A percentile compares a stretch with the other conserved stretches of the same genome.
These are phyloP conservation scores for Coprinellus micaceus DNA, from an alignment of 768 basidiomycete genomes.

Conservation along the genomic window DNA sequence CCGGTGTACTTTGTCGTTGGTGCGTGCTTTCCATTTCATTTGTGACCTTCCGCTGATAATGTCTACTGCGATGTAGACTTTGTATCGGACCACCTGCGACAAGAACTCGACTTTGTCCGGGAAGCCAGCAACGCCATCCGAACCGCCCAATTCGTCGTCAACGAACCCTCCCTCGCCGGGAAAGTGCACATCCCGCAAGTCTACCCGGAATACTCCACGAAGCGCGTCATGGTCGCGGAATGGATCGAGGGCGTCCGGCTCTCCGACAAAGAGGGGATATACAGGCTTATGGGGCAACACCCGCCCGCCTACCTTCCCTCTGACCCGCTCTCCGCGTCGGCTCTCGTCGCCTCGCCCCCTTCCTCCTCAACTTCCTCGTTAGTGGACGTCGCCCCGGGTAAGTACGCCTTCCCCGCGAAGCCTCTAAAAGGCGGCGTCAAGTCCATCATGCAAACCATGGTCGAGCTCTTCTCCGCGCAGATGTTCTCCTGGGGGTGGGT, in stretches of 20 bases:
- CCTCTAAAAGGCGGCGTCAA: conserved; percentile 58
- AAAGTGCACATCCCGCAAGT: conserved; percentile 79
- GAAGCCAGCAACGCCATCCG: conserved; percentile 76
- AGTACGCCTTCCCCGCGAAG: conserved; percentile 25
- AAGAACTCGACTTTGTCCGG: conserved; percentile 76
- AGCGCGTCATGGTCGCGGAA: conserved; percentile 78
- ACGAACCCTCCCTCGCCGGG: conserved; percentile 65
- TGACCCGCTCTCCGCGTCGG: conserved; percentile 2
- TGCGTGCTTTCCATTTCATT: conserved; percentile 29
- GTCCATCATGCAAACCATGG: conserved; percentile 79
- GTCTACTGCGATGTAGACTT: conserved; percentile 46
- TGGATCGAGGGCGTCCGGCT: conserved; percentile 80
- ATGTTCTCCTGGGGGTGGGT: conserved; percentile 94
- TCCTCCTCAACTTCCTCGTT: no score
- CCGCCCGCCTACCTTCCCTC: conserved; percentile 5
- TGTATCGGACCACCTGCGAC: conserved; percentile 74
- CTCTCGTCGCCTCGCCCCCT: conserved; percentile 7
- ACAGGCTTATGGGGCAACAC: conserved; percentile 53
- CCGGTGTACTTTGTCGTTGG: conserved; percentile 80
- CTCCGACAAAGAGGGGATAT: conserved; percentile 58
- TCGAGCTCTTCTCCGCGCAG: conserved; percentile 82
- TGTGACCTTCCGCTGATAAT: background rate
- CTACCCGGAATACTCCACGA: conserved; percentile 67
- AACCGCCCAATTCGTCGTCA: conserved; percentile 64
- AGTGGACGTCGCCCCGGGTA: conserved; percentile 5